Evolutionary conservation across 2,329 filamentous ascomycete species (phyloP), one percentile per base, ranked within the genome.

Genomic region (Claviceps arundinis): DNA sequence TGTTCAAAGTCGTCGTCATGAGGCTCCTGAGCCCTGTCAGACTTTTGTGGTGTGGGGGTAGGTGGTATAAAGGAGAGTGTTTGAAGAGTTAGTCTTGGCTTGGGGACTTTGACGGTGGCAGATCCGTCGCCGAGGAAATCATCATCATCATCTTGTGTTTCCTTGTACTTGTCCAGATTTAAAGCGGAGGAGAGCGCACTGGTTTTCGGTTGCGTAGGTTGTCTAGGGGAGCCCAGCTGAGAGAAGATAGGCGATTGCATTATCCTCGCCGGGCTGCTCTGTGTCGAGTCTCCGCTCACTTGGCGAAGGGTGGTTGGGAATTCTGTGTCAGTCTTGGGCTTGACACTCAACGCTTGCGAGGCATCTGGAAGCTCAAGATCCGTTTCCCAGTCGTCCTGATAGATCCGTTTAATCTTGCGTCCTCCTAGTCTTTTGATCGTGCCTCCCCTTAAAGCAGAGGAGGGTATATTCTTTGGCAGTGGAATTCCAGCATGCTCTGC

Each of bases 401-500:
- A 80, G 42, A 84, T 81, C 62, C 80, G 85, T 61, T 82, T 84
- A 19, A 85, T 75, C 61, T 84, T 89, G 58, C 81, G 78, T 54
- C 81, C 82, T 48, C 90, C 90, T 37, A 97, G 75, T 59, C 90
- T 78, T 71, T 94, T 95, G 64, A 97, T 97, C 9, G 89, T 91
- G 50, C 93, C 93, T 50, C 91, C 91, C 65, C 93, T 80, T 43
- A 98, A 73, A 34, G 93, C 93, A 19, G 91, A 95, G 34, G 87
- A 81, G 1, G 91, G 89, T 37, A 97, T 82, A 64, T 90, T 90
- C 50, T 80, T 74, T 30, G 93, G 93, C 52, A 97, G 81, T 6
- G 93, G 91, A 57, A 98, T 95, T 59, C 93, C 93, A 26, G 89
- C 90, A 64, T 82, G 84, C 62, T 89, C 86, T 37, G 90, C 91